These are phyloP conservation scores for Lumnitzera racemosa DNA, from an alignment of 345 rosid genomes.

Conservation along the genomic window DNA sequence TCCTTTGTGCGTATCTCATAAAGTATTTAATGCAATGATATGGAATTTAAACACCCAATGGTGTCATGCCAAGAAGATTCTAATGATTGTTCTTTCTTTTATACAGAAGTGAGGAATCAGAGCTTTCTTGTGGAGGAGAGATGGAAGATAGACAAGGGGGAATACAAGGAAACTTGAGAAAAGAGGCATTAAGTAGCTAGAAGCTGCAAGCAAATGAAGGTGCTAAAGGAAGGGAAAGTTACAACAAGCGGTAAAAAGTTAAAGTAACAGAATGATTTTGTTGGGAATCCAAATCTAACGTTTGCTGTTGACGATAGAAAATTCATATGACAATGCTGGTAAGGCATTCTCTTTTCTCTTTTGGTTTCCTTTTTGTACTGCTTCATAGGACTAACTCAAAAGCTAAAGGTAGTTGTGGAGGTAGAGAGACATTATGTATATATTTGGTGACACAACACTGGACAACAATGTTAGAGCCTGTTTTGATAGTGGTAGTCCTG, in stretches of 20 bases:
- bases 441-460: too few relatives aligned
- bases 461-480: too few relatives aligned
- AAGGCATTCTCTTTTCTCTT: too few relatives aligned
- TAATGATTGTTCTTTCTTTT: conserved; percentile 24
- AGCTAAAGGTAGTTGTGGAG: conserved; percentile 4
- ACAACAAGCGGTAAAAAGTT: conserved; percentile 17
- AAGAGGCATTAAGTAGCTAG: conserved; percentile 70
- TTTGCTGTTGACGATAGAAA: too few relatives aligned
- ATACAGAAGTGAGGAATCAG: conserved; percentile 54
- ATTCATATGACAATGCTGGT: too few relatives aligned
- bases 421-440: too few relatives aligned
- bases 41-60: conserved; percentile 24
- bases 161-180: conserved; percentile 97
- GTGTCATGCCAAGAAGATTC: conserved; percentile 38
- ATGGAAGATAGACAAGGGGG: conserved; percentile 35
- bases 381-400: conserved; percentile 34
- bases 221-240: conserved; percentile 38
- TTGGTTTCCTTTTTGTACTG: conserved; percentile 21
- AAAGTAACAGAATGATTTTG: conserved; percentile 11
- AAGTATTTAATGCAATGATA: conserved; percentile 21
- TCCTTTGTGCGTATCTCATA: too few relatives aligned
- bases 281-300: conserved; percentile 17
- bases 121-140: conserved; percentile 78
- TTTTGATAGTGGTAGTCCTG: too few relatives aligned
- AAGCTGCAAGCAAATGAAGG: conserved; percentile 78